phyloP scores from a whole-genome alignment of 1,284 basidiomycete genomes.

The Cystobasidiaceae sp. region DNA sequence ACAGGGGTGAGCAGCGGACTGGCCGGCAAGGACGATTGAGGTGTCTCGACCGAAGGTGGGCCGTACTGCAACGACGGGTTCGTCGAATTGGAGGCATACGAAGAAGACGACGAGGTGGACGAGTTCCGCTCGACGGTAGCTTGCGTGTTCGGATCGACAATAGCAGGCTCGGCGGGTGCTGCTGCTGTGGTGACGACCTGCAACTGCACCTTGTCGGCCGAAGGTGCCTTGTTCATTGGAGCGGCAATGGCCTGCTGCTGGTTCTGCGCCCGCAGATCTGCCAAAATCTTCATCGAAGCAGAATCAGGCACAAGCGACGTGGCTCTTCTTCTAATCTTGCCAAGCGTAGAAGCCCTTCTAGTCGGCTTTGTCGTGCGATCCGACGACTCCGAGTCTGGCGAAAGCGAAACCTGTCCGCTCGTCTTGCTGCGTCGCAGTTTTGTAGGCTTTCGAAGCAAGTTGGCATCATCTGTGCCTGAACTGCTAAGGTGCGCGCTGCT shows the following conservation, averaged over 20 bases:
- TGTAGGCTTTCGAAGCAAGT: not conserved
- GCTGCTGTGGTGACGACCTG: not conserved
- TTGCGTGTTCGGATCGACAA: not conserved
- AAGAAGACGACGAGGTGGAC: conserved; percentile 27
- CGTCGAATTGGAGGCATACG: conserved; percentile 10
- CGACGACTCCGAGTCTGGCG: conserved; percentile 3
- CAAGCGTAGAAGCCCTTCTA: not conserved
- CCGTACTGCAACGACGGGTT: not conserved
- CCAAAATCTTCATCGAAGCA: conserved; percentile 4
- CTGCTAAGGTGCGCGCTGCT: too few relatives aligned
- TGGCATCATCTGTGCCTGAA: not conserved
- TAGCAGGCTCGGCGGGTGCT: not conserved
- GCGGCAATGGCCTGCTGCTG: not conserved
- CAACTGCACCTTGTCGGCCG: not conserved
- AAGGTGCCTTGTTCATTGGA: not conserved
- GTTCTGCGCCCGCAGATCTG: not conserved
- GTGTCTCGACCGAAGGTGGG: conserved; percentile 17
- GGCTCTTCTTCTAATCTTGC: conserved; percentile 19
- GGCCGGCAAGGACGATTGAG: conserved; percentile 24
- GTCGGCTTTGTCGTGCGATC: not conserved
- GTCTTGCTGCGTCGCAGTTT: conserved; percentile 19
- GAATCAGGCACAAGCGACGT: conserved; percentile 11
- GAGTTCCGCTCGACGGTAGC: conserved; percentile 25
- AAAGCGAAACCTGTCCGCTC: not conserved
- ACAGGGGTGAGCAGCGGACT: conserved; percentile 27